Evolutionary conservation across 2,329 filamentous ascomycete genomes (phyloP).

Genomic region (Alternaria gansuensis): DNA sequence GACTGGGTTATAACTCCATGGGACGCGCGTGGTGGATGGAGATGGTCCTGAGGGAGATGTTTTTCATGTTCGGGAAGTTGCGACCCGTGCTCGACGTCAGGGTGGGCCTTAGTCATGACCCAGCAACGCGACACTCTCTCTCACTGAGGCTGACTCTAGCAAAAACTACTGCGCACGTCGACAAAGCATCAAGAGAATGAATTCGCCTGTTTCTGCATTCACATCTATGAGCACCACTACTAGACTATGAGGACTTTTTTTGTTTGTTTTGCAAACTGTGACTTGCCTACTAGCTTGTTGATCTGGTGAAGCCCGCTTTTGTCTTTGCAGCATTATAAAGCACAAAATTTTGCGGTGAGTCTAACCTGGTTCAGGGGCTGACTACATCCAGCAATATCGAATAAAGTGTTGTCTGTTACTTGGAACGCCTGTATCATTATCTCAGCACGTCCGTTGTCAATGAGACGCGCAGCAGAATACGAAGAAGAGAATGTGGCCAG

Average conservation of each 20-base stretch:
- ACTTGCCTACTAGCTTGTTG: neutral
- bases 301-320: neutral
- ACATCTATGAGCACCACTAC: neutral
- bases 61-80: constrained; percentile 21
- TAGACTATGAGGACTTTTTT: neutral
- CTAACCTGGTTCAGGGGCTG: neutral
- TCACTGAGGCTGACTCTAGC: neutral
- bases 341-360: constrained; percentile 4
- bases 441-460: too few relatives aligned
- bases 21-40: constrained; percentile 17
- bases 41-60: constrained; percentile 18
- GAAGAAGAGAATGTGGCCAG: too few relatives aligned
- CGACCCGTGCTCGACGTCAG: constrained; percentile 26
- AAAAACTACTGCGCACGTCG: neutral
- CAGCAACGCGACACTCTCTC: constrained; percentile 14
- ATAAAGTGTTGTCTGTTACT: neutral
- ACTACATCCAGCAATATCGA: neutral
- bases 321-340: neutral
- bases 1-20: constrained; percentile 19
- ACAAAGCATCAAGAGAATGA: neutral
- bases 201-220: neutral
- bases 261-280: neutral
- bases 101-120: constrained; percentile 19
- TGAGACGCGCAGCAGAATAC: too few relatives aligned
- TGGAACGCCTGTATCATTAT: neutral